Percentiles rank a stretch among this genome's conserved stretches.
phyloP scores from a whole-genome alignment of 2,329 filamentous ascomycete species.

The Didymellaceae sp. region DNA sequence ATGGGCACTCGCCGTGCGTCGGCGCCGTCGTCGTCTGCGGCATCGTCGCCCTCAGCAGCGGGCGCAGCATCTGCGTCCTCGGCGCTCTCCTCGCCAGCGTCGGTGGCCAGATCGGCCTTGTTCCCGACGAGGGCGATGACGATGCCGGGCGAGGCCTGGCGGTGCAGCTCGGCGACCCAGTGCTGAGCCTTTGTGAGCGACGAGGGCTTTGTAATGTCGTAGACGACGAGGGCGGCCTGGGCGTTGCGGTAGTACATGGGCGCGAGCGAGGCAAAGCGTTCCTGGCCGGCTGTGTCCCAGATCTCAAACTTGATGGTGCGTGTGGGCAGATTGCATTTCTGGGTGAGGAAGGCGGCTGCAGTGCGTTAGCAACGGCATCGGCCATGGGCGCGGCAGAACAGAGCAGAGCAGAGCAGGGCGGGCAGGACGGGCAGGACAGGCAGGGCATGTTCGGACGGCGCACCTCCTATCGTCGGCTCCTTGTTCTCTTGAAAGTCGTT shows the following conservation, averaged over 20 bases:
- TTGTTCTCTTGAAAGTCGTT: conserved; percentile 99
- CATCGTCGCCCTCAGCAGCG: conserved; percentile 56
- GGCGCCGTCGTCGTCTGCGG: conserved; percentile 66
- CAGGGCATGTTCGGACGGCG: conserved; percentile 35
- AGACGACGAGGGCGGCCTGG: conserved; percentile 95
- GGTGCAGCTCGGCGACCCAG: conserved; percentile 97
- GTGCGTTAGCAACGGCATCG: neutral
- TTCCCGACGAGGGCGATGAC: conserved; percentile 97
- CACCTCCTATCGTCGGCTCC: conserved; percentile 98
- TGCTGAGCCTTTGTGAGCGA: conserved; percentile 97
- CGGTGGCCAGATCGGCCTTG: conserved; percentile 76
- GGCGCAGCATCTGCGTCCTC: conserved; percentile 60
- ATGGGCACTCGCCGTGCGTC: conserved; percentile 88
- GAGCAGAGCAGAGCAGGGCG: too few relatives aligned
- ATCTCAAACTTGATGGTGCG: conserved; percentile 76
- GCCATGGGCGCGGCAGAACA: too few relatives aligned
- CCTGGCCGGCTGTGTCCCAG: conserved; percentile 98
- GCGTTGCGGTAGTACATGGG: conserved; percentile 99
- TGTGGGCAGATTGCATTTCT: conserved; percentile 95
- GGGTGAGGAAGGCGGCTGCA: conserved; percentile 92
- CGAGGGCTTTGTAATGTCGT: conserved; percentile 96
- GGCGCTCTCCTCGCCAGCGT: conserved; percentile 42
- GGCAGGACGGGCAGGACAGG: too few relatives aligned
- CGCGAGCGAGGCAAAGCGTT: conserved; percentile 93
- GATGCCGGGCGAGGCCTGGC: conserved; percentile 93